These are phyloP conservation scores for Lepidium campestre DNA, from an alignment of 441 rosid genomes.

Conservation along the genomic window DNA sequence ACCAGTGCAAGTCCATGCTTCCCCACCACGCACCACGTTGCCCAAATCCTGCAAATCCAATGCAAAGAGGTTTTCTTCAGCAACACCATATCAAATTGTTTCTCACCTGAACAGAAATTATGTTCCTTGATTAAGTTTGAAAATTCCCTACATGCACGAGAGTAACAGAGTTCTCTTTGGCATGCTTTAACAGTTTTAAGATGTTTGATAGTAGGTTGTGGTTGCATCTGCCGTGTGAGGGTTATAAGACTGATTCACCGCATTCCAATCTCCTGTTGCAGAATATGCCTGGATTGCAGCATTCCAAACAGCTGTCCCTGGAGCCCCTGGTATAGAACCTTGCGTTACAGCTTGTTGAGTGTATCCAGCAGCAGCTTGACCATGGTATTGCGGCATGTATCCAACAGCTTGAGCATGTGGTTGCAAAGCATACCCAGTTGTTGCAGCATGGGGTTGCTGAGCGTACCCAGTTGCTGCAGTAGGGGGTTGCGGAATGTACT, in stretches of 20 bases:
- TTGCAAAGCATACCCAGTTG: background rate
- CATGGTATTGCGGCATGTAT: conserved; percentile 10
- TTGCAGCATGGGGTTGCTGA: background rate
- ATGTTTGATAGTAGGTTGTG: conserved; percentile 20
- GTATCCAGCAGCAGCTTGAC: conserved; percentile 18
- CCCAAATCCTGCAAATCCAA: conserved; percentile 18
- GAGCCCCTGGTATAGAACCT: conserved; percentile 10
- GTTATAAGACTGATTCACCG: conserved; percentile 19
- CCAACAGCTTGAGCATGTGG: conserved; percentile 13
- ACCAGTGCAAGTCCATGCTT: conserved; percentile 11
- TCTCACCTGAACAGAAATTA: background rate
- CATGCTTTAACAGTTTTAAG: background rate
- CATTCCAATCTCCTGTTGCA: conserved; percentile 21
- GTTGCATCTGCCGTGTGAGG: conserved; percentile 17
- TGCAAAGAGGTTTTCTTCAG: conserved; percentile 1
- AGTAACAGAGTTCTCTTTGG: background rate
- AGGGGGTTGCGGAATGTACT: background rate
- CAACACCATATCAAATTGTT: background rate
- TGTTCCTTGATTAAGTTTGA: background rate
- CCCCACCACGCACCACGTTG: background rate
- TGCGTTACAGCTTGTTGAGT: conserved; percentile 12
- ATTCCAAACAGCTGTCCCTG: conserved; percentile 13
- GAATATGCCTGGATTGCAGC: conserved; percentile 22
- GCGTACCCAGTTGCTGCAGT: background rate
- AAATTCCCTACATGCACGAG: conserved; percentile 1